Conservation (phyloP, 2,329 filamentous ascomycete species). For the Grosmannia serpens region DNA sequence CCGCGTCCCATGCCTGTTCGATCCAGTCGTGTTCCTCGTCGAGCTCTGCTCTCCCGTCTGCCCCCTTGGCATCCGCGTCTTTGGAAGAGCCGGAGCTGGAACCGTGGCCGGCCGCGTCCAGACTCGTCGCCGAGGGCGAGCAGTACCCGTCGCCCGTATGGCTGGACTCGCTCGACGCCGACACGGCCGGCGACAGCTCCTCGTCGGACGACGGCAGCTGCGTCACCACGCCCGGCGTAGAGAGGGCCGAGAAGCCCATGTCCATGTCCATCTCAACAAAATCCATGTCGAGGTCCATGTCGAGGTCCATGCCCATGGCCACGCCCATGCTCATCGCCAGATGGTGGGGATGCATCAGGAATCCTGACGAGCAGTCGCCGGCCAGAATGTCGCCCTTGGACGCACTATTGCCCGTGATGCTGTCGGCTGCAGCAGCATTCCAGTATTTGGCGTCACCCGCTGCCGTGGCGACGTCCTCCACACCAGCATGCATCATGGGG, state of each 20-base stretch:
- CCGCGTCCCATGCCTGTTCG: conserved; percentile 21
- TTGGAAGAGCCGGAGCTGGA: conserved; percentile 3
- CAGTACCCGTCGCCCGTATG: neutral
- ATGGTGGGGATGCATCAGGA: conserved; percentile 9
- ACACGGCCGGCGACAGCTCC: conserved; percentile 10
- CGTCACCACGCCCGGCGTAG: neutral
- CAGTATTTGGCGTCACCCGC: neutral
- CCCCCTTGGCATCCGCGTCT: conserved; percentile 13
- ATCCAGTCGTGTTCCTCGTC: conserved; percentile 26
- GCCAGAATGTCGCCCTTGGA: neutral
- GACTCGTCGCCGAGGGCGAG: neutral
- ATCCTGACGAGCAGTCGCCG: neutral
- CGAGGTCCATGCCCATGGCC: conserved; percentile 21
- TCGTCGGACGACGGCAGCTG: conserved; percentile 13
- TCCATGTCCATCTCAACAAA: conserved; percentile 1
- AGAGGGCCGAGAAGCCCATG: neutral
- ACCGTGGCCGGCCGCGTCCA: neutral
- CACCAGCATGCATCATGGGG: neutral
- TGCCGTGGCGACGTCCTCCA: neutral
- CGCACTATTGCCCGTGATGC: neutral
- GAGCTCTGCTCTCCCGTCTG: neutral
- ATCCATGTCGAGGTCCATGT: conserved; percentile 9
- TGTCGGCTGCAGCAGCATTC: neutral
- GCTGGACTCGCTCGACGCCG: neutral
- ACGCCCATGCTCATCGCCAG: conserved; percentile 32